Conservation (phyloP, 768 basidiomycete genomes). For the Russula lepida region DNA sequence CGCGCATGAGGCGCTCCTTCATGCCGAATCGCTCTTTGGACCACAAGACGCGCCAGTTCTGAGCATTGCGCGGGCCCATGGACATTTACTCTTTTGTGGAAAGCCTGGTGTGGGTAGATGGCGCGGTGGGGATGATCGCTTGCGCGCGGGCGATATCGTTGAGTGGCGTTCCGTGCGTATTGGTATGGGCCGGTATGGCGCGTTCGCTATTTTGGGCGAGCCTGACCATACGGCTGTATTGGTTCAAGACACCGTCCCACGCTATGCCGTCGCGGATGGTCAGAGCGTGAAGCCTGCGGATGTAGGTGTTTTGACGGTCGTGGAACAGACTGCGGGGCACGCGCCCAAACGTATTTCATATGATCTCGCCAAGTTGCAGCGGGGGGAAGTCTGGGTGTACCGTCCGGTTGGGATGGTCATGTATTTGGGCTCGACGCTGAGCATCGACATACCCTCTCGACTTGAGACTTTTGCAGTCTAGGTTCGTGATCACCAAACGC, state of each 20-base stretch:
- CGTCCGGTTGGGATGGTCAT: slow-evolving; percentile 39
- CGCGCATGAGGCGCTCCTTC: slow-evolving; percentile 41
- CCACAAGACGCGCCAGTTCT: slow-evolving; percentile 40
- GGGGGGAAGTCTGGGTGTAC: slow-evolving; percentile 53
- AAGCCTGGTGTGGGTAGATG: slow-evolving; percentile 35
- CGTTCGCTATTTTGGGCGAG: slow-evolving; percentile 34
- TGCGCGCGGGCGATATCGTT: slow-evolving; percentile 47
- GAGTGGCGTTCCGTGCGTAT: slow-evolving; percentile 38
- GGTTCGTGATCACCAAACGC: not conserved
- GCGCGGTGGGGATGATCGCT: slow-evolving; percentile 44
- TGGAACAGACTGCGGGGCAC: slow-evolving; percentile 43
- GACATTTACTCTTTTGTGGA: slow-evolving; percentile 43
- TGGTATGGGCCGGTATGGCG: slow-evolving; percentile 3
- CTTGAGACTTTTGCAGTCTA: slow-evolving; percentile 5
- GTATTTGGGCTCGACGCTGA: slow-evolving; percentile 26
- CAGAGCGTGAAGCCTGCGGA: slow-evolving; percentile 31
- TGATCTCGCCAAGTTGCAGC: slow-evolving; percentile 35
- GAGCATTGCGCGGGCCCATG: slow-evolving; percentile 44
- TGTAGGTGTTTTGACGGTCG: slow-evolving; percentile 40
- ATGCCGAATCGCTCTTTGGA: slow-evolving; percentile 32
- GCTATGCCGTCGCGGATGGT: slow-evolving; percentile 29
- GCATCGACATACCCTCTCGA: slow-evolving; percentile 10
- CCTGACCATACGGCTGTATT: slow-evolving; percentile 52
- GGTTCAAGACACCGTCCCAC: slow-evolving; percentile 32
- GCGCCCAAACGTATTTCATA: slow-evolving; percentile 36